Evolutionary conservation across 2,329 filamentous ascomycete genomes (phyloP), one percentile per base, ranked within the genome.

Genomic region (Colletotrichum agaves): DNA sequence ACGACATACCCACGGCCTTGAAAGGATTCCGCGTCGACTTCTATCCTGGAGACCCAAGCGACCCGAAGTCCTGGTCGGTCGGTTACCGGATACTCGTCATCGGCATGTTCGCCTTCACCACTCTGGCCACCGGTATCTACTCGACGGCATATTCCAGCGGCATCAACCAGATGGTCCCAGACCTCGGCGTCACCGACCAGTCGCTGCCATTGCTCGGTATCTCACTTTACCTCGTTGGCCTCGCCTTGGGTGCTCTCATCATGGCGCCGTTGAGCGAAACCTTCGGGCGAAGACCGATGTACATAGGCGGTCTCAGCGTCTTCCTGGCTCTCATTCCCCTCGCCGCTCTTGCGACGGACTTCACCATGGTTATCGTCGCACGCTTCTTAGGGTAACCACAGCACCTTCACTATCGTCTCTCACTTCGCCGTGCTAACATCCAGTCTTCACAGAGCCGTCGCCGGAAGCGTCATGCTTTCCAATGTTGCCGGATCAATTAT

Each of bases 401-500:
- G 33, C 4, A 4, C 8, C 15, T 4, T 2, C 12, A 37, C 15
- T 10, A 23, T 3, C 2, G 4, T 11, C 6, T 11, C 6, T 12
- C 5, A 3, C 12, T 13, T 6, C 11, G 17, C 7, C 0, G 33
- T 15, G 11, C 53, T 67, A 11, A 67, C 31, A 15, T 15, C 11
- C 2, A 27, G 23, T 72, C 83, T 89, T 21, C 23, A 27, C 3
- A 74, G 73, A n/a, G 88, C 88, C 2, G 80, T 90, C 58, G 87
- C 86, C 35, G 88, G 88, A 3, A 84, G 85, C 44, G 87, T 88
- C 35, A 87, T 89, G 83, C 85, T 91, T 37, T 84, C 83, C 2
- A 90, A 90, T 67, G 86, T 87, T 0, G 88, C 88, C 0, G 88
- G 89, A 4, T 87, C 87, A 41, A 83, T 91, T 12, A 84, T 85